Percentiles rank a stretch among this genome's conserved stretches.
These are phyloP conservation scores for Rhizoctonia solani DNA, from an alignment of 1,284 basidiomycete species.

Conservation along the genomic window DNA sequence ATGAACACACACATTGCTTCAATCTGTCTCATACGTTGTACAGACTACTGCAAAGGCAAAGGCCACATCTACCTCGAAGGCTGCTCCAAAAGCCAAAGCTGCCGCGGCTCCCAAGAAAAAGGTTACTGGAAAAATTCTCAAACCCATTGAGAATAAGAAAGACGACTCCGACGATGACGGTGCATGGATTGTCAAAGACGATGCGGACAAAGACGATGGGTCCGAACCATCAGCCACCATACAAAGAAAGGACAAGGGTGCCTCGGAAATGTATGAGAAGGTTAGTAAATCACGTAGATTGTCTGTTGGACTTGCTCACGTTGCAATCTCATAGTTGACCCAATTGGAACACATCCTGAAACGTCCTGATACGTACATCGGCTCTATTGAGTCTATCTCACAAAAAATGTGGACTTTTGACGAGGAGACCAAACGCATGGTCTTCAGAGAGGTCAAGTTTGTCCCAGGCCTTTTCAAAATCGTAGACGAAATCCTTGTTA, in stretches of 20 bases:
- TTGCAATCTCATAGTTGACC: constrained; percentile 67
- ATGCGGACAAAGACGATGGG: constrained; percentile 44
- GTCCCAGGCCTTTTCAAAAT: constrained; percentile 99
- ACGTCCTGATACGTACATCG: constrained; percentile 98
- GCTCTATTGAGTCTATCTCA: constrained; percentile 84
- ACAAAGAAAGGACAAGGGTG: constrained; percentile 68
- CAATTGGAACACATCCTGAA: constrained; percentile 97
- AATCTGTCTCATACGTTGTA: not conserved
- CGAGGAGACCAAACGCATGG: constrained; percentile 77
- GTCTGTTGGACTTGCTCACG: constrained; percentile 32
- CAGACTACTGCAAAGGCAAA: constrained; percentile 39
- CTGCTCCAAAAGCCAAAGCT: constrained; percentile 51
- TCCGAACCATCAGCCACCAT: constrained; percentile 46
- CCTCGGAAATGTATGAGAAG: constrained; percentile 92
- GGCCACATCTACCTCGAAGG: constrained; percentile 44
- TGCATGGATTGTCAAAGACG: constrained; percentile 48
- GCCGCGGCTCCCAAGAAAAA: constrained; percentile 51
- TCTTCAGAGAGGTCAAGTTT: constrained; percentile 79
- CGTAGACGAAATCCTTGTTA: constrained; percentile 98
- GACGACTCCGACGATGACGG: constrained; percentile 59
- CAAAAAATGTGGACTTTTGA: constrained; percentile 93
- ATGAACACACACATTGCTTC: not conserved
- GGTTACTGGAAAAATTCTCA: constrained; percentile 42
- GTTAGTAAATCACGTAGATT: constrained; percentile 50
- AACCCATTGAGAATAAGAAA: constrained; percentile 68